Evolutionary conservation across 192 early-diverging fungal species (phyloP).

Genomic region (Linnemannia elongata): DNA sequence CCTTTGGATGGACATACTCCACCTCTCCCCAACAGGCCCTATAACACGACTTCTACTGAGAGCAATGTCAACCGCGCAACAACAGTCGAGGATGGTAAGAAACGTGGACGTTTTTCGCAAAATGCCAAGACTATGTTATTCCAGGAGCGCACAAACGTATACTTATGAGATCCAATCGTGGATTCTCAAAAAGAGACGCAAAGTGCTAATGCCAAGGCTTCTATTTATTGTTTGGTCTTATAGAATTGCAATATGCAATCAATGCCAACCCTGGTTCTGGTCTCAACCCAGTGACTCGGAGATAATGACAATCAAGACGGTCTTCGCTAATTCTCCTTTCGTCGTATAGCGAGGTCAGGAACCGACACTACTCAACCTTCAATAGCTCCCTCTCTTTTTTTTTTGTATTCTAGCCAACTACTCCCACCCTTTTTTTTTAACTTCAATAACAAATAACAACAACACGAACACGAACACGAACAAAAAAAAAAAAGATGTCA

Average conservation of each 20-base stretch:
- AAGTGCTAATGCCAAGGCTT: conserved; percentile 20
- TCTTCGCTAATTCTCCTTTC: neutral
- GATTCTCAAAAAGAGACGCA: neutral
- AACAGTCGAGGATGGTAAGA: conserved; percentile 51
- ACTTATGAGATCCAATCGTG: too few relatives aligned
- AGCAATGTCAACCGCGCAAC: conserved; percentile 15
- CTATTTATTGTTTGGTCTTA: neutral
- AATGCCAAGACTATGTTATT: neutral
- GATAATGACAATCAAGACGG: neutral
- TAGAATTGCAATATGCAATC: conserved; percentile 31
- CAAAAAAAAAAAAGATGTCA: neutral
- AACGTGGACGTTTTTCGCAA: neutral
- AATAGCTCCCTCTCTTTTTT: neutral
- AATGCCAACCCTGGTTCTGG: conserved; percentile 15
- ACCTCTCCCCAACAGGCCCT: conserved; percentile 39
- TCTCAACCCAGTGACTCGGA: neutral
- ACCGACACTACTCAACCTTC: neutral
- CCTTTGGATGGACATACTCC: conserved; percentile 28
- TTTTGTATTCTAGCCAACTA: neutral
- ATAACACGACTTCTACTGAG: conserved; percentile 10
- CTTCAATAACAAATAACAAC: neutral
- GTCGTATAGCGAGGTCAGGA: neutral
- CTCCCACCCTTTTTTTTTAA: neutral
- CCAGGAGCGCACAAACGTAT: neutral
- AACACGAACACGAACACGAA: neutral